These are phyloP conservation scores for Limonium bicolor DNA, from an alignment of 148 eudicot genomes.

Conservation along the genomic window DNA sequence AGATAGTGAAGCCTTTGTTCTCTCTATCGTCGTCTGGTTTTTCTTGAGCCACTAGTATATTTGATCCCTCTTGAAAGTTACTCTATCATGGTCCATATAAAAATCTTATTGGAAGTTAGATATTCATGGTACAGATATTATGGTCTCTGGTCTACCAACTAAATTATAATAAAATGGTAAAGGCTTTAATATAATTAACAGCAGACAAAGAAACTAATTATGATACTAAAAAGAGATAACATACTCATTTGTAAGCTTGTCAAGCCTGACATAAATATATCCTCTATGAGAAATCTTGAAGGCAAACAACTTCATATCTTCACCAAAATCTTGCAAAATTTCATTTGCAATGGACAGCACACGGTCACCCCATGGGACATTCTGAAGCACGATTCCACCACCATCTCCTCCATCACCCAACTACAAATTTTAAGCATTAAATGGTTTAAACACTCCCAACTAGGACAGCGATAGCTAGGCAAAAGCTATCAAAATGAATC, in stretches of 20 bases:
- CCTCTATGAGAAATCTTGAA: slow-evolving; percentile 75
- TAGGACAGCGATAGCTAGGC: background rate
- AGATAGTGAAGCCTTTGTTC: no score
- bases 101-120: no score
- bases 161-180: no score
- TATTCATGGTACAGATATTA: no score
- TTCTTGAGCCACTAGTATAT: no score
- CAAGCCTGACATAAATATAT: slow-evolving; percentile 78
- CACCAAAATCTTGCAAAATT: slow-evolving; percentile 42
- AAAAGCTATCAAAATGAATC: background rate
- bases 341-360: slow-evolving; percentile 65
- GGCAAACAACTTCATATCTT: slow-evolving; percentile 52
- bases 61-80: no score
- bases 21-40: no score
- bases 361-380: slow-evolving; percentile 73
- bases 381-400: slow-evolving; percentile 78
- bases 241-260: slow-evolving; percentile 65
- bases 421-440: slow-evolving; percentile 17
- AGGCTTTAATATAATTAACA: no score
- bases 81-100: no score
- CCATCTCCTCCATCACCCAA: slow-evolving; percentile 95
- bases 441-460: background rate
- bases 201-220: no score
- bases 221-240: slow-evolving; percentile 14
- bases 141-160: no score